A percentile compares a stretch with the other conserved stretches of the same genome.
Conservation (phyloP, 768 basidiomycete genomes). For the Tulasnella sp. region DNA sequence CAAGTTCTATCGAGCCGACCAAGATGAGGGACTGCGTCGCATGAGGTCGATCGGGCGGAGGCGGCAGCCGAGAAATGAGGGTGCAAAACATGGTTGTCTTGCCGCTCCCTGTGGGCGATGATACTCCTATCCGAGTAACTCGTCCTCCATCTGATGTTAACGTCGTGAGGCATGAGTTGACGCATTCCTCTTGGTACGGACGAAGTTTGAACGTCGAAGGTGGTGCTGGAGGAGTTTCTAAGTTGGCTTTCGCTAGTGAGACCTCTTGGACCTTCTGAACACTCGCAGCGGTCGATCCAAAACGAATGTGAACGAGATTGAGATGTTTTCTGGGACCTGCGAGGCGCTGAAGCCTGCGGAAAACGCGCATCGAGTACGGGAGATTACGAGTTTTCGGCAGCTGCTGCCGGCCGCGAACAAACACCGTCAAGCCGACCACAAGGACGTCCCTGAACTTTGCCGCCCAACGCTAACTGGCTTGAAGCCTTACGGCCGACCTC, state of each 20-base stretch:
- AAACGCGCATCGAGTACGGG: not conserved
- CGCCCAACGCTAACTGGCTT: not conserved
- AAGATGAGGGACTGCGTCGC: conserved; percentile 63
- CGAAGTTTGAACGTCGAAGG: conserved; percentile 32
- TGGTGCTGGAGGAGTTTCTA: not conserved
- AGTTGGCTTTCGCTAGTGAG: not conserved
- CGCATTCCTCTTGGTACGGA: conserved; percentile 81
- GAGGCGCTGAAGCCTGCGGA: not conserved
- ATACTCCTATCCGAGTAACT: conserved; percentile 67
- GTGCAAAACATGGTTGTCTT: conserved; percentile 91
- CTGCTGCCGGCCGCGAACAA: not conserved
- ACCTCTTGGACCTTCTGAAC: not conserved
- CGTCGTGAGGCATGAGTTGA: conserved; percentile 56
- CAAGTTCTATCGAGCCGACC: conserved; percentile 84
- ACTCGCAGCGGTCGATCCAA: not conserved
- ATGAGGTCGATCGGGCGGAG: conserved; percentile 31
- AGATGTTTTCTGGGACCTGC: not conserved
- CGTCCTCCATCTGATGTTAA: conserved; percentile 46
- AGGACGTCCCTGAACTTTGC: not conserved
- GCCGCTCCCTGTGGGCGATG: conserved; percentile 73
- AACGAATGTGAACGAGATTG: not conserved
- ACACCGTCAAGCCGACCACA: not conserved
- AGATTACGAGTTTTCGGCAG: not conserved
- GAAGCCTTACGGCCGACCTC: too few species aligned
- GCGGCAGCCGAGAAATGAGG: conserved; percentile 52